Percentiles rank a stretch among this genome's conserved stretches.
Evolutionary conservation across 2,329 filamentous ascomycete species (phyloP).

Genomic region (Monosporascus sp.): DNA sequence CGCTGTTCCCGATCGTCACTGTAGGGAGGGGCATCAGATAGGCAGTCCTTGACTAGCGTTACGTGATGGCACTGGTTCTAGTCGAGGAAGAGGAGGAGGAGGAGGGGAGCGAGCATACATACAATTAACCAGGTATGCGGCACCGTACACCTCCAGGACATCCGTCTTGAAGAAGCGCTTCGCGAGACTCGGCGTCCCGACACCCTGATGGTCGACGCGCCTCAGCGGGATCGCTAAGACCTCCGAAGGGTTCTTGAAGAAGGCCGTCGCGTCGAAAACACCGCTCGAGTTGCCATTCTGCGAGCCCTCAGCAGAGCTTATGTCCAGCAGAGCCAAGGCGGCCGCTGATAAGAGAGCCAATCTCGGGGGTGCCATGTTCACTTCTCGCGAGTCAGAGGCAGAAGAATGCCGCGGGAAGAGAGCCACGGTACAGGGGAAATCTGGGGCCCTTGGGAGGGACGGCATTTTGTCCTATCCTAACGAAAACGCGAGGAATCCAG

Average conservation of each 20-base stretch:
- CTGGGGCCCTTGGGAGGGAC: background rate
- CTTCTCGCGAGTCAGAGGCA: background rate
- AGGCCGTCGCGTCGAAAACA: slow-evolving; percentile 5
- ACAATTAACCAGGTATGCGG: slow-evolving; percentile 27
- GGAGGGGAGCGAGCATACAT: slow-evolving; percentile 1
- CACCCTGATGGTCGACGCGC: slow-evolving; percentile 18
- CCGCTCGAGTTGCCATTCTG: background rate
- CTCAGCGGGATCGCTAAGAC: slow-evolving; percentile 22
- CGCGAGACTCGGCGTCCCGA: slow-evolving; percentile 20
- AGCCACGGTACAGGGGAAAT: background rate
- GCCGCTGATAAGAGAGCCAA: background rate
- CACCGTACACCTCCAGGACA: slow-evolving; percentile 22
- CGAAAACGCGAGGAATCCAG: slow-evolving; percentile 9
- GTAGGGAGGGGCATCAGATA: background rate
- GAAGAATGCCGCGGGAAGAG: background rate
- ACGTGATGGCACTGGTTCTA: too few species aligned
- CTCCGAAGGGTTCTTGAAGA: slow-evolving; percentile 9
- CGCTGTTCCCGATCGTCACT: slow-evolving; percentile 38
- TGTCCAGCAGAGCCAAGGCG: background rate
- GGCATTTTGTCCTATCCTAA: slow-evolving; percentile 3
- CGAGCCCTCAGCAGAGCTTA: background rate
- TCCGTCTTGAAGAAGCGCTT: slow-evolving; percentile 22
- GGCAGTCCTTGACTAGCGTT: too few species aligned
- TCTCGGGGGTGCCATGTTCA: background rate
- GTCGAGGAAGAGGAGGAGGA: background rate